Percentiles rank a stretch among this genome's conserved stretches.
phyloP scores from a whole-genome alignment of 2,329 filamentous ascomycete genomes.

The Sporothrix euskadiensis region DNA sequence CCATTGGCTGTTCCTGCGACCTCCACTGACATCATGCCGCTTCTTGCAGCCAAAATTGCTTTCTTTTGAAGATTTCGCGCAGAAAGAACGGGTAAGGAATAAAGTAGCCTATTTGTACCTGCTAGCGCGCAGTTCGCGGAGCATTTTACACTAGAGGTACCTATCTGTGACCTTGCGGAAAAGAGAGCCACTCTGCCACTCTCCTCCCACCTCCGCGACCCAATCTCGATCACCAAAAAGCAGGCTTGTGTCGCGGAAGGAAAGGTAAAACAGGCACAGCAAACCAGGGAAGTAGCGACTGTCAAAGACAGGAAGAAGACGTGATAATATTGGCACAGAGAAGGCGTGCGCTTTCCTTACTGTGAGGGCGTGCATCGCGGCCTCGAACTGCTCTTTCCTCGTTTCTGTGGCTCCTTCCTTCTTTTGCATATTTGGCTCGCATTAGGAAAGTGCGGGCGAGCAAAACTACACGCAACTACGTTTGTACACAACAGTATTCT shows the following conservation, averaged over 20 bases:
- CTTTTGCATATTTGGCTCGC: not conserved
- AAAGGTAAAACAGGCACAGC: not conserved
- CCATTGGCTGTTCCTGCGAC: constrained; percentile 17
- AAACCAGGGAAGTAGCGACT: not conserved
- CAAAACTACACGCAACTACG: not conserved
- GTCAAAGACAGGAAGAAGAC: not conserved
- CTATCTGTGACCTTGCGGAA: not conserved
- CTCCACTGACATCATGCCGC: constrained; percentile 25
- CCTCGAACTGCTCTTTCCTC: not conserved
- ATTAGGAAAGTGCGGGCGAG: not conserved
- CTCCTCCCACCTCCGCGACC: too few relatives aligned
- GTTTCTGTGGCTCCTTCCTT: not conserved
- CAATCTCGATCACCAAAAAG: not conserved
- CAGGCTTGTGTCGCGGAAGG: not conserved
- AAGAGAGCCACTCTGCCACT: not conserved
- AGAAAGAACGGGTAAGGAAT: not conserved
- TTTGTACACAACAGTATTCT: not conserved
- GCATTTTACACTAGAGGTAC: not conserved
- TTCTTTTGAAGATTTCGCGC: constrained; percentile 12
- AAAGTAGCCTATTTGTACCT: not conserved
- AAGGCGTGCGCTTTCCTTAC: not conserved
- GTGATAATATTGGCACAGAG: not conserved
- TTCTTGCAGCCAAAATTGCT: not conserved
- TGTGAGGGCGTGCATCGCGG: not conserved
- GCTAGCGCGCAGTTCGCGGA: not conserved